Percentiles rank a stretch among this genome's conserved stretches.
These are phyloP conservation scores for Eutrema heterophyllum DNA, from an alignment of 345 rosid genomes.

Conservation along the genomic window DNA sequence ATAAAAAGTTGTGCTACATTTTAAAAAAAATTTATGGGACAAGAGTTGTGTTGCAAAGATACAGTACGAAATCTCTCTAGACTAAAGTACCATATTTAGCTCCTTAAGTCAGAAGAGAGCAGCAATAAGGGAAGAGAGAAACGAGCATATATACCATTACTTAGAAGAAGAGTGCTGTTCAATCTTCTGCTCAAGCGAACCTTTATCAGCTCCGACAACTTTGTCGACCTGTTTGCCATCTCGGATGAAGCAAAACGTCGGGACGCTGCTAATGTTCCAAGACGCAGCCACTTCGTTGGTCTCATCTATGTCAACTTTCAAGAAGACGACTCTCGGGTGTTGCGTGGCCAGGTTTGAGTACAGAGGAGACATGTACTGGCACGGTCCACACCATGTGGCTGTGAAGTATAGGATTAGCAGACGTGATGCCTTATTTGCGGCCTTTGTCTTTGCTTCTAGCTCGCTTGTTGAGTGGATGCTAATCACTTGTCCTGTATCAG, in stretches of 20 bases:
- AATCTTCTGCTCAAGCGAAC: constrained; percentile 60
- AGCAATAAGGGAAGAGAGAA: neutral
- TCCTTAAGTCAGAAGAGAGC: neutral
- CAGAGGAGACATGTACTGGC: constrained; percentile 81
- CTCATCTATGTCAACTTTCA: constrained; percentile 55
- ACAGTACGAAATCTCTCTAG: neutral
- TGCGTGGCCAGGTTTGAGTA: constrained; percentile 67
- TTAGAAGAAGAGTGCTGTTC: constrained; percentile 46
- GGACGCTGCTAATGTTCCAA: constrained; percentile 80
- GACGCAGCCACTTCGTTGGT: constrained; percentile 32
- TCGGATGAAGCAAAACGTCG: constrained; percentile 61
- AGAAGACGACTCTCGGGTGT: constrained; percentile 61
- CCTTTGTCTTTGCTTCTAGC: constrained; percentile 60
- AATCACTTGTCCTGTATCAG: constrained; percentile 63
- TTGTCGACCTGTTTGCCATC: constrained; percentile 81
- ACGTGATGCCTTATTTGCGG: constrained; percentile 64
- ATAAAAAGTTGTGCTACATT: no score
- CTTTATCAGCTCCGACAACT: constrained; percentile 85
- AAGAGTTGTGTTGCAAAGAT: neutral
- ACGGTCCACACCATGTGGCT: constrained; percentile 94
- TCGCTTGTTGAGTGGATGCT: constrained; percentile 61
- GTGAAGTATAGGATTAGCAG: constrained; percentile 81
- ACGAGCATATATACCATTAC: neutral
- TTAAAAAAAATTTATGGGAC: no score
- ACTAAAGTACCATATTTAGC: no score